Evolutionary conservation across 2,329 filamentous ascomycete species (phyloP).

Genomic region (Aspergillus tamarii): DNA sequence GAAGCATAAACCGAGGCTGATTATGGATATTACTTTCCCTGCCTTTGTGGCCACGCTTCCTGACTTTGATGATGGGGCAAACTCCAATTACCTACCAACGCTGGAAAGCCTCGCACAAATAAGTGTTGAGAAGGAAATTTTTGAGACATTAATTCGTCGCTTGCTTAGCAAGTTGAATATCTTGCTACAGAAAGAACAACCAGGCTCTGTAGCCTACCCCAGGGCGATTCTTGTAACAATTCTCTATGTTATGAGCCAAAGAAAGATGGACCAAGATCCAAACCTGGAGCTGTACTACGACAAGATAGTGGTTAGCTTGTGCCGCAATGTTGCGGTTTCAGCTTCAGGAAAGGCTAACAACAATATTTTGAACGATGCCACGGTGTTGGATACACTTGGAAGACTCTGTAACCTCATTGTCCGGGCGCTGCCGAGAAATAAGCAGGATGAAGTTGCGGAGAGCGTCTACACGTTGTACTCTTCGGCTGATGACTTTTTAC

Average conservation of each 20-base stretch:
- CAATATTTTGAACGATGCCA: slow-evolving; percentile 52
- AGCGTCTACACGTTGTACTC: slow-evolving; percentile 60
- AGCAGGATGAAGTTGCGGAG: slow-evolving; percentile 55
- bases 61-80: slow-evolving; percentile 55
- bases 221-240: slow-evolving; percentile 63
- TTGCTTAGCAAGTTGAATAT: slow-evolving; percentile 65
- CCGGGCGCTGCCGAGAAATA: slow-evolving; percentile 55
- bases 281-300: slow-evolving; percentile 52
- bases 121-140: slow-evolving; percentile 63
- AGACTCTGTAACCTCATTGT: slow-evolving; percentile 64
- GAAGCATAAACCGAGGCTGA: slow-evolving; percentile 62
- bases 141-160: slow-evolving; percentile 65
- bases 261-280: slow-evolving; percentile 46
- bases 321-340: slow-evolving; percentile 41
- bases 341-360: slow-evolving; percentile 39
- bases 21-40: slow-evolving; percentile 68
- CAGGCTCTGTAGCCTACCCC: slow-evolving; percentile 57
- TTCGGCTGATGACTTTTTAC: slow-evolving; percentile 35
- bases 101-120: slow-evolving; percentile 68
- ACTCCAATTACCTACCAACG: slow-evolving; percentile 55
- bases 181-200: slow-evolving; percentile 54
- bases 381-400: slow-evolving; percentile 62
- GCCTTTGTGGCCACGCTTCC: slow-evolving; percentile 68
- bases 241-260: slow-evolving; percentile 63
- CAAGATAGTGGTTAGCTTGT: slow-evolving; percentile 54